phyloP scores from a whole-genome alignment of 257 asterid species.

The Craterostigma plantagineum region DNA sequence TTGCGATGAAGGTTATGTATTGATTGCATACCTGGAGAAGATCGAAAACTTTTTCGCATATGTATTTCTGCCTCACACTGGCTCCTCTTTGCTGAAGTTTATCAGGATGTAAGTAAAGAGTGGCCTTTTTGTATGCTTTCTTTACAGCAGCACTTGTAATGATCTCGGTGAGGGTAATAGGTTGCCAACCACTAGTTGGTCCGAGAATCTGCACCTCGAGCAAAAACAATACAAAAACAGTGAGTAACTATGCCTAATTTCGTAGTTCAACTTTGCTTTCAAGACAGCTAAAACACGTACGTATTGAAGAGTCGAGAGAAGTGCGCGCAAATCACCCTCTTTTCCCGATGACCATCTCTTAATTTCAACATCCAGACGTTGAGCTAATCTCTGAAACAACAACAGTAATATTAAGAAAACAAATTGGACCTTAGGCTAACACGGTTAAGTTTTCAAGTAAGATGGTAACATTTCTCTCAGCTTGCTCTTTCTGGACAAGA shows the following conservation, averaged over 20 bases:
- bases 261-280: too few species aligned
- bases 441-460: conserved; percentile 1
- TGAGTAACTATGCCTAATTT: not conserved
- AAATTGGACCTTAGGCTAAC: conserved; percentile 44
- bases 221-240: not conserved
- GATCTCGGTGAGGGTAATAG: conserved; percentile 70
- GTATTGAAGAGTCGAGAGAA: conserved; percentile 94
- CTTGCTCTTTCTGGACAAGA: conserved; percentile 93
- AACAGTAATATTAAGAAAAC: not conserved
- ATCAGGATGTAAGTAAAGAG: conserved; percentile 94
- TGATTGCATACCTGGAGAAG: conserved; percentile 63
- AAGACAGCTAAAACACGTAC: conserved; percentile 11
- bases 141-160: conserved; percentile 66
- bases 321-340: conserved; percentile 92
- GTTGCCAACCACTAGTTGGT: conserved; percentile 76
- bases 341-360: conserved; percentile 94
- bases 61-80: conserved; percentile 72
- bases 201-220: conserved; percentile 65
- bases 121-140: conserved; percentile 87
- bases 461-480: conserved; percentile 74
- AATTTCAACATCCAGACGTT: conserved; percentile 78
- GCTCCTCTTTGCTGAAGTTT: conserved; percentile 97
- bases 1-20: not conserved
- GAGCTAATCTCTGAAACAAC: conserved; percentile 68
- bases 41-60: conserved; percentile 89